Percentiles rank a stretch among this genome's conserved stretches.
These are phyloP conservation scores for Hypoxylon sp. DNA, from an alignment of 2,329 filamentous ascomycete species.

Conservation along the genomic window DNA sequence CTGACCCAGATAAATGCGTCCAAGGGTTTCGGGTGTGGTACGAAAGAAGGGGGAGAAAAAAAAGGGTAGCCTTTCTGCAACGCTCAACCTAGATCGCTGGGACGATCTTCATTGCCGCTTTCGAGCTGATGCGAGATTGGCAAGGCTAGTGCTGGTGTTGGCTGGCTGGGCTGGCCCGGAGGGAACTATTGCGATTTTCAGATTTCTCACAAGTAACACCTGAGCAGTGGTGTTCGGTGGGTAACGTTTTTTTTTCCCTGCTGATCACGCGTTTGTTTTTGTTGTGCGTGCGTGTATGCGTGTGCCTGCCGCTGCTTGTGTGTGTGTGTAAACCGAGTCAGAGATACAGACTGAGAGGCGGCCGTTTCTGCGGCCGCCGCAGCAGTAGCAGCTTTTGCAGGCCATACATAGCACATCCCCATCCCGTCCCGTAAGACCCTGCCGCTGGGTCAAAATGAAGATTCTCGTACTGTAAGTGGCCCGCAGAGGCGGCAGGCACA, in stretches of 20 bases:
- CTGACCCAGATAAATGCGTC: conserved; percentile 26
- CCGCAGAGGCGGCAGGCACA: conserved; percentile 19
- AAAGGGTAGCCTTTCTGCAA: conserved; percentile 32
- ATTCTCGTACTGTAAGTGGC: conserved; percentile 32
- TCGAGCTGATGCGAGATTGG: conserved; percentile 37
- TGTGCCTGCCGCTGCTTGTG: conserved; percentile 7
- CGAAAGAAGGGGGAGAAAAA: background rate
- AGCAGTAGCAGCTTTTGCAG: conserved; percentile 6
- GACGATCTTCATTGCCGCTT: conserved; percentile 43
- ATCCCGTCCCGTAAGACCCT: conserved; percentile 25
- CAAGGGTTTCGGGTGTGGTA: conserved; percentile 25
- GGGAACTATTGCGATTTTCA: conserved; percentile 15
- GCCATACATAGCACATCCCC: conserved; percentile 1
- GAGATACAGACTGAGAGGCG: conserved; percentile 9
- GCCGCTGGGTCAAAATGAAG: conserved; percentile 36
- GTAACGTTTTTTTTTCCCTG: conserved; percentile 1
- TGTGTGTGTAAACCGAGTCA: conserved; percentile 11
- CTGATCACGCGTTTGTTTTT: conserved; percentile 23
- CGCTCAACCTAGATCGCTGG: conserved; percentile 40
- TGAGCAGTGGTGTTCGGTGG: background rate
- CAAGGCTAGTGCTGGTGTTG: conserved; percentile 37
- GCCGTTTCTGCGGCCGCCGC: conserved; percentile 35
- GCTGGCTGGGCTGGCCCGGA: background rate
- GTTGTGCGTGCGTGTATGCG: conserved; percentile 5
- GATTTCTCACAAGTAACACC: conserved; percentile 13